Evolutionary conservation across 805 yeast species (phyloP).

Genomic region (Sugiyamaella americana): DNA sequence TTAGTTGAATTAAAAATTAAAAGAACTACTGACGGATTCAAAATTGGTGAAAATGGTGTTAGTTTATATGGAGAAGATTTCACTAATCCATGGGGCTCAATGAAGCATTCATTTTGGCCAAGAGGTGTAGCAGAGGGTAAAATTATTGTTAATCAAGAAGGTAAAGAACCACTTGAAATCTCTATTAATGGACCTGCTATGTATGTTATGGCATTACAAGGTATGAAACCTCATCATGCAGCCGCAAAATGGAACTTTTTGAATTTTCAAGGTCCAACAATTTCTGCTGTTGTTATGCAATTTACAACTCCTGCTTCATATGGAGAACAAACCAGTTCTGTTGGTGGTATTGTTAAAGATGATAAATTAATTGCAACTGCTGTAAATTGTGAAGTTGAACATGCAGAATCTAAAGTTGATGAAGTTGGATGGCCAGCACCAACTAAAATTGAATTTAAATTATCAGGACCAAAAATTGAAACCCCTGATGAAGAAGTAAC

Average conservation of each 20-base stretch:
- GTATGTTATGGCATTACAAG: conserved; percentile 96
- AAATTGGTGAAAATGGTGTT: conserved; percentile 82
- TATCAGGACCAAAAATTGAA: conserved; percentile 44
- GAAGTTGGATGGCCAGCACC: conserved; percentile 94
- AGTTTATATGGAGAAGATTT: conserved; percentile 82
- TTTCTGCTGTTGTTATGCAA: conserved; percentile 84
- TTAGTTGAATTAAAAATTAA: conserved; percentile 62
- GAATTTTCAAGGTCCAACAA: conserved; percentile 72
- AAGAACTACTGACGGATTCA: conserved; percentile 69
- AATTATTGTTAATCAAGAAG: conserved; percentile 40
- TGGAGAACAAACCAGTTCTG: conserved; percentile 70
- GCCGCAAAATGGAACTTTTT: conserved; percentile 95
- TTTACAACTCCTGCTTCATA: conserved; percentile 91
- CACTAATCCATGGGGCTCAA: conserved; percentile 89
- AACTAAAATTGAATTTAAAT: conserved; percentile 51
- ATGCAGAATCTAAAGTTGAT: conserved; percentile 43
- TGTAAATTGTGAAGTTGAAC: conserved; percentile 57
- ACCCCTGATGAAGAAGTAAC: conserved; percentile 40
- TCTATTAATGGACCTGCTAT: conserved; percentile 38
- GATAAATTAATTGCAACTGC: conserved; percentile 61
- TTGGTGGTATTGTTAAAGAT: conserved; percentile 67
- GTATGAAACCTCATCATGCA: conserved; percentile 99
- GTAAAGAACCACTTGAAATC: conserved; percentile 9
- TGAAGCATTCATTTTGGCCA: conserved; percentile 98
- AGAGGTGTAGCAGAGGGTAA: conserved; percentile 68